These are phyloP conservation scores for Pelargonium myrrhifolium DNA, from an alignment of 441 rosid genomes.

Conservation along the genomic window DNA sequence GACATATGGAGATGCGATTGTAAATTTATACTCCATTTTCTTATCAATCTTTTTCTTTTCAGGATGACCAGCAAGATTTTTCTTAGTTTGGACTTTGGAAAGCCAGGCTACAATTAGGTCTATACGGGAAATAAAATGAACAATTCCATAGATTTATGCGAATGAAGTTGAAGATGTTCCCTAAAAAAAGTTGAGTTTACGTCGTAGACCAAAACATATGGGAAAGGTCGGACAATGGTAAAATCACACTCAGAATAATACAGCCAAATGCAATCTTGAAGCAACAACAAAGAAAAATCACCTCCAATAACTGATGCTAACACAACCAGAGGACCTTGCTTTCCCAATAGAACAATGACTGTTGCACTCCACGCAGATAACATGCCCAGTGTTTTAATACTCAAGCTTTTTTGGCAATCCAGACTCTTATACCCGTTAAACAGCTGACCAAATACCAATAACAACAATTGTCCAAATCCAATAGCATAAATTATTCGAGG, in stretches of 20 bases:
- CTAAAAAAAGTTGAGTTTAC: neutral
- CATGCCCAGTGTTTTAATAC: conserved; percentile 39
- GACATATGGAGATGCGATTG: neutral
- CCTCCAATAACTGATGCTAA: conserved; percentile 69
- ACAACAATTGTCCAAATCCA: conserved; percentile 50
- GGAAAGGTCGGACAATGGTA: neutral
- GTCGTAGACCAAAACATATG: neutral
- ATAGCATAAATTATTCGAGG: conserved; percentile 53
- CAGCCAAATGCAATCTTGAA: conserved; percentile 1
- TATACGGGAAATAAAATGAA: neutral
- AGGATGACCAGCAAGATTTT: neutral
- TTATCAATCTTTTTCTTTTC: neutral
- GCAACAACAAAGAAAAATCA: conserved; percentile 21
- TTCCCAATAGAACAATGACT: conserved; percentile 65
- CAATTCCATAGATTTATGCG: neutral
- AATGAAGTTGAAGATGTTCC: neutral
- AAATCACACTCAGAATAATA: conserved; percentile 11
- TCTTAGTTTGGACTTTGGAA: neutral
- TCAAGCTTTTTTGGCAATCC: conserved; percentile 25
- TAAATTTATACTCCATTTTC: neutral
- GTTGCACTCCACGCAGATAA: conserved; percentile 78
- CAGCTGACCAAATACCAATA: conserved; percentile 35
- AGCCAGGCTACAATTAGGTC: neutral
- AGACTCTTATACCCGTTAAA: conserved; percentile 17
- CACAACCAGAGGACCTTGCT: conserved; percentile 77